phyloP scores from a whole-genome alignment of 306 rosid genomes.

The Carpinus viminea region DNA sequence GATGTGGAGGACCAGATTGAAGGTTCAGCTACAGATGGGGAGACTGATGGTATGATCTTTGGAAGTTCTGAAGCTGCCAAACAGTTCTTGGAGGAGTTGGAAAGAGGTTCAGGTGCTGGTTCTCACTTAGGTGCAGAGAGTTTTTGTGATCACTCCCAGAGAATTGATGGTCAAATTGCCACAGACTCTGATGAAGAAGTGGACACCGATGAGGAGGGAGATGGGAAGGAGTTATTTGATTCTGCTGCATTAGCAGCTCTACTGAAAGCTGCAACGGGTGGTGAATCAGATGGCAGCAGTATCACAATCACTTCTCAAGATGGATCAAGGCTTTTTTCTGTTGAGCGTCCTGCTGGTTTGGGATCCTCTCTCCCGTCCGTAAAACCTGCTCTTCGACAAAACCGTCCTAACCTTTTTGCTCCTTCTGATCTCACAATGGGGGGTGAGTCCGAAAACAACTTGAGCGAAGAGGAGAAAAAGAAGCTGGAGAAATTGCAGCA shows the following conservation, averaged over 20 bases:
- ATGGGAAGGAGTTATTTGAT: slow-evolving; percentile 85
- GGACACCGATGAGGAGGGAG: slow-evolving; percentile 82
- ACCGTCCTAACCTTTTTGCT: slow-evolving; percentile 50
- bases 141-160: slow-evolving; percentile 51
- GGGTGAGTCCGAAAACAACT: slow-evolving; percentile 47
- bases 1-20: slow-evolving; percentile 46
- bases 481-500: slow-evolving; percentile 75
- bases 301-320: slow-evolving; percentile 82
- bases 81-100: slow-evolving; percentile 70
- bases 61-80: slow-evolving; percentile 73
- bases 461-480: slow-evolving; percentile 78
- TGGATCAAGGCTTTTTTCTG: slow-evolving; percentile 90
- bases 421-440: slow-evolving; percentile 39
- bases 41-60: slow-evolving; percentile 58
- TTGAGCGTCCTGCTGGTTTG: slow-evolving; percentile 98
- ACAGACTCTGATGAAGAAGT: slow-evolving; percentile 89
- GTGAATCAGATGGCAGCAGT: slow-evolving; percentile 68
- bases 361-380: slow-evolving; percentile 75
- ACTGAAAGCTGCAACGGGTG: slow-evolving; percentile 83
- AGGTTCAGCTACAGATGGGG: slow-evolving; percentile 51
- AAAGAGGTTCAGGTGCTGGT: slow-evolving; percentile 47
- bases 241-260: slow-evolving; percentile 94
- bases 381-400: slow-evolving; percentile 63
- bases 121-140: slow-evolving; percentile 54
- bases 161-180: slow-evolving; percentile 88